Evolutionary conservation across 2,329 filamentous ascomycete species (phyloP).

Genomic region (Hymenoscyphus infarciens): DNA sequence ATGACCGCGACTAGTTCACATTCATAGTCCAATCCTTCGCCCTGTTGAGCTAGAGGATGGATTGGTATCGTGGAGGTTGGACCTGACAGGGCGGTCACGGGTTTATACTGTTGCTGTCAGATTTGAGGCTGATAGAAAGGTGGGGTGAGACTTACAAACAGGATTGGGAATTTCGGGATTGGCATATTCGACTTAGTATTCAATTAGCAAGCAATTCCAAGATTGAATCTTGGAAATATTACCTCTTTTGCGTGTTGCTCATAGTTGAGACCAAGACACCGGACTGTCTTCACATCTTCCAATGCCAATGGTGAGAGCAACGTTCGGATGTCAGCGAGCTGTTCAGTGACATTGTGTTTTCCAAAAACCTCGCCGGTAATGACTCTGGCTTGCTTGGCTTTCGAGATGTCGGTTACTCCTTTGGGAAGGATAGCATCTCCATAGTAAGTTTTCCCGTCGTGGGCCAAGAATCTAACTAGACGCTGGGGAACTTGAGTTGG

Average conservation of each 20-base stretch:
- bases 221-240: slow-evolving; percentile 5
- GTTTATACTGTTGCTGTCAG: slow-evolving; percentile 53
- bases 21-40: slow-evolving; percentile 71
- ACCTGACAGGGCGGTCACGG: slow-evolving; percentile 60
- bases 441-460: slow-evolving; percentile 66
- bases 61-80: slow-evolving; percentile 66
- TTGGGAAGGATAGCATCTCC: slow-evolving; percentile 68
- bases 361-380: slow-evolving; percentile 66
- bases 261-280: slow-evolving; percentile 70
- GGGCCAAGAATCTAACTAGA: slow-evolving; percentile 70
- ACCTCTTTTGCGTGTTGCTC: slow-evolving; percentile 67
- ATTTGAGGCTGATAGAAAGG: neutral
- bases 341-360: slow-evolving; percentile 59
- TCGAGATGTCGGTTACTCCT: slow-evolving; percentile 57
- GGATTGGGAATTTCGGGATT: slow-evolving; percentile 65
- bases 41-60: slow-evolving; percentile 60
- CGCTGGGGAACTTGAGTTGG: slow-evolving; percentile 43
- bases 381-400: slow-evolving; percentile 57
- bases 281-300: slow-evolving; percentile 61
- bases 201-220: neutral
- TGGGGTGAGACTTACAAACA: slow-evolving; percentile 52
- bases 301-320: slow-evolving; percentile 63
- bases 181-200: slow-evolving; percentile 56
- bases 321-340: slow-evolving; percentile 51
- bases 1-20: slow-evolving; percentile 75